A percentile compares a stretch with the other conserved stretches of the same genome.
These are phyloP conservation scores for Conticribra weissflogii DNA, from an alignment of 108 stramenopile species.

Conservation along the genomic window DNA sequence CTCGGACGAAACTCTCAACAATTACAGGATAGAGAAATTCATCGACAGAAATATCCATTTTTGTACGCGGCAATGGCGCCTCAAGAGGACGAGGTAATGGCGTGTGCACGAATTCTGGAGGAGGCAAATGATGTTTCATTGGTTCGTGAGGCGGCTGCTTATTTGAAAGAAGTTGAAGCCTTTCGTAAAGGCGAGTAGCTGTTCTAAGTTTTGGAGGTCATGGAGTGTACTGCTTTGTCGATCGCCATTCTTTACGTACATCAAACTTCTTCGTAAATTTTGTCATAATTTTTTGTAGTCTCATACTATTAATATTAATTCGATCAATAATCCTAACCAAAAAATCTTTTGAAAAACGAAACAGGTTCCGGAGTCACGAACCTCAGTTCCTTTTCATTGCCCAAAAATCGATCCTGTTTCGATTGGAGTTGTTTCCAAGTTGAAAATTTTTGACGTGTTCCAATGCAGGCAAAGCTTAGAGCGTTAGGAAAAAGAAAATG, in stretches of 20 bases:
- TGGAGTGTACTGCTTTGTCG: too few species aligned
- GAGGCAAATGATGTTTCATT: constrained; percentile 76
- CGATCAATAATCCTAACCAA: constrained; percentile 12
- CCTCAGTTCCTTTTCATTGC: constrained; percentile 45
- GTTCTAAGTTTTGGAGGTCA: too few species aligned
- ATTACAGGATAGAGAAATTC: neutral
- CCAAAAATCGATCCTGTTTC: constrained; percentile 50
- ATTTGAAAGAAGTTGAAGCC: constrained; percentile 77
- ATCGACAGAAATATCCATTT: constrained; percentile 63
- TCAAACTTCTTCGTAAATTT: too few species aligned
- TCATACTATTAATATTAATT: neutral
- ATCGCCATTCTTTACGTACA: too few species aligned
- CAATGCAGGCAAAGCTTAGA: neutral
- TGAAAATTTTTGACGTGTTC: neutral
- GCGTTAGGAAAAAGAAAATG: neutral
- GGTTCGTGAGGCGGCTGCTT: constrained; percentile 88
- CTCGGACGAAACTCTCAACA: neutral
- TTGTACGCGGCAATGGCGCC: constrained; percentile 72
- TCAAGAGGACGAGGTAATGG: constrained; percentile 87
- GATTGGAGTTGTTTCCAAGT: neutral
- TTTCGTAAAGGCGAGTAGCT: constrained; percentile 10
- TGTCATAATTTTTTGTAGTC: too few species aligned
- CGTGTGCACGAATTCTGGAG: constrained; percentile 80
- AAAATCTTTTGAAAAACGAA: constrained; percentile 65
- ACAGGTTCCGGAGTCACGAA: constrained; percentile 55